phyloP scores from a whole-genome alignment of 2,329 filamentous ascomycete species.

The Chaetothyriales sp. region DNA sequence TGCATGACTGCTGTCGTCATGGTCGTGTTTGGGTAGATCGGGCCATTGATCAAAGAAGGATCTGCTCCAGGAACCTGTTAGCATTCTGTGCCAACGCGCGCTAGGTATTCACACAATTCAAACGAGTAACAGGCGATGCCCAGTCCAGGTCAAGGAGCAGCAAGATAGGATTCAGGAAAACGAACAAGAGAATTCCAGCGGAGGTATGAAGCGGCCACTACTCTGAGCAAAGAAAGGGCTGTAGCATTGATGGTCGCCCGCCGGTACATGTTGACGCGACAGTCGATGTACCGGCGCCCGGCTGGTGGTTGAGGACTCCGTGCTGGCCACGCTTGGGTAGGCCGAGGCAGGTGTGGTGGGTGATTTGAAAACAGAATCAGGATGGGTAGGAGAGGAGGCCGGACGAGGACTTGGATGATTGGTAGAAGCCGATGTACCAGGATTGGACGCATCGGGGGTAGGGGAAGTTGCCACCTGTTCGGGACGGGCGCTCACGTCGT shows the following conservation, averaged over 20 bases:
- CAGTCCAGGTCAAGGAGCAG: neutral
- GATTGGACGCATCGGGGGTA: neutral
- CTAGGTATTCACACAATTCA: neutral
- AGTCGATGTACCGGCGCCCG: neutral
- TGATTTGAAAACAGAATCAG: slow-evolving; percentile 21
- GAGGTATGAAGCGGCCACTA: slow-evolving; percentile 38
- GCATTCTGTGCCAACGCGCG: slow-evolving; percentile 6
- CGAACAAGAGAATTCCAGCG: slow-evolving; percentile 39
- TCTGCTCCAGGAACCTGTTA: slow-evolving; percentile 5
- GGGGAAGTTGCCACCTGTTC: neutral
- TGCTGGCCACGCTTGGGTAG: slow-evolving; percentile 17
- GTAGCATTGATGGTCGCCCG: slow-evolving; percentile 6
- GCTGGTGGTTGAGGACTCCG: slow-evolving; percentile 9
- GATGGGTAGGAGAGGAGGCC: neutral
- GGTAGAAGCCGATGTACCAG: neutral
- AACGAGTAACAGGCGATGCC: neutral
- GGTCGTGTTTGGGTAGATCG: slow-evolving; percentile 27
- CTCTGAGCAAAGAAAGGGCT: slow-evolving; percentile 39
- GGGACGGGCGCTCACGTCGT: neutral
- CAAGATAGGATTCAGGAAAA: slow-evolving; percentile 18
- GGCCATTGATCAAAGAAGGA: slow-evolving; percentile 4
- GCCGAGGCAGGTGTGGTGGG: slow-evolving; percentile 24
- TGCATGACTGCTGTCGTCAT: slow-evolving; percentile 25
- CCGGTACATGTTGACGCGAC: neutral
- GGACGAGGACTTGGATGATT: neutral